Percentiles rank a stretch among this genome's conserved stretches.
These are phyloP conservation scores for Hymenoscyphus fraxineus DNA, from an alignment of 2,329 filamentous ascomycete genomes.

Conservation along the genomic window DNA sequence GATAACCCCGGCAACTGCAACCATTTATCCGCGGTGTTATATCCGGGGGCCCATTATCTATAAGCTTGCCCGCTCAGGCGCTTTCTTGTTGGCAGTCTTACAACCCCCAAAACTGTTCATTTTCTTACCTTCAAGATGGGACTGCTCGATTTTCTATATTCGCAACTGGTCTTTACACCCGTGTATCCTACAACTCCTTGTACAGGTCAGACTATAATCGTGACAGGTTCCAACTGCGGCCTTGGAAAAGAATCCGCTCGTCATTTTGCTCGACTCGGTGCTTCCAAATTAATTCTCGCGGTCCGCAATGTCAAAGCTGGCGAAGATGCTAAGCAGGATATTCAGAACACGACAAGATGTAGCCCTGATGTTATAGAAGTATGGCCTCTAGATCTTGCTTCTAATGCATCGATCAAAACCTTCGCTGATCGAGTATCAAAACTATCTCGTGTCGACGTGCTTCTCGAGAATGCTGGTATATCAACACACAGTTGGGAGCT, in stretches of 20 bases:
- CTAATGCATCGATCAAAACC: slow-evolving; percentile 12
- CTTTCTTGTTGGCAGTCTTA: too few relatives aligned
- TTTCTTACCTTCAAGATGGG: too few relatives aligned
- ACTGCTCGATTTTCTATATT: slow-evolving; percentile 30
- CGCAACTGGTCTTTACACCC: slow-evolving; percentile 11
- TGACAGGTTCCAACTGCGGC: slow-evolving; percentile 42
- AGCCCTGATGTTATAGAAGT: slow-evolving; percentile 9
- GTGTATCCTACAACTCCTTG: slow-evolving; percentile 14
- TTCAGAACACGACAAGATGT: slow-evolving; percentile 18
- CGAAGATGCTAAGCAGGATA: slow-evolving; percentile 38
- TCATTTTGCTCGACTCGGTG: slow-evolving; percentile 35
- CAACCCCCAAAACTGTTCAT: too few relatives aligned
- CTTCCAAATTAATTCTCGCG: slow-evolving; percentile 37
- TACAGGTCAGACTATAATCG: slow-evolving; percentile 34
- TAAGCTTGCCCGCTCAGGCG: too few relatives aligned
- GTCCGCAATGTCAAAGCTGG: slow-evolving; percentile 39
- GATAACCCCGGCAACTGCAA: too few relatives aligned
- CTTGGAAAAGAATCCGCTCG: slow-evolving; percentile 39
- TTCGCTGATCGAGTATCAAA: slow-evolving; percentile 6
- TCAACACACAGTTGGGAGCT: slow-evolving; percentile 11
- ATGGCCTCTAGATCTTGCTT: slow-evolving; percentile 13
- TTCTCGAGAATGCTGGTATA: slow-evolving; percentile 37
- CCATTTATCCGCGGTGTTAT: too few relatives aligned
- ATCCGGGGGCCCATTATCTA: too few relatives aligned
- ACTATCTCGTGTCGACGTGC: slow-evolving; percentile 40